A percentile compares a stretch with the other conserved stretches of the same genome.
Evolutionary conservation across 352 stramenopile species (phyloP).

Genomic region (Phytophthora multivora): DNA sequence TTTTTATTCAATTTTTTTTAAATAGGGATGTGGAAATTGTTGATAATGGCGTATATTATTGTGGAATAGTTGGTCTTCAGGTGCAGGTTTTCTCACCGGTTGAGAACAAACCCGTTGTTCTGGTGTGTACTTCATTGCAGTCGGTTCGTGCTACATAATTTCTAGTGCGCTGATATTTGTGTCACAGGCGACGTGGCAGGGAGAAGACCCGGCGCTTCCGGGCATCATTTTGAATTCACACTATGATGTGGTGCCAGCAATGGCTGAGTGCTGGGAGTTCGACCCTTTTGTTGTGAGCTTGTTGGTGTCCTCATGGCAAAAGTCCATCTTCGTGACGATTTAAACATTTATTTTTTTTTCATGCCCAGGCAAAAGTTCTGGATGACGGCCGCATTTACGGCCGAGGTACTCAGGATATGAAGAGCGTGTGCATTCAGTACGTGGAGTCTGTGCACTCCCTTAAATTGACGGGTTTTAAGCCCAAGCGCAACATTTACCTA

Average conservation of each 20-base stretch:
- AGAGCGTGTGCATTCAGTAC: slow-evolving; percentile 96
- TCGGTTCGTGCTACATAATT: not conserved
- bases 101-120: slow-evolving; percentile 87
- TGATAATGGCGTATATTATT: not conserved
- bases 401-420: slow-evolving; percentile 96
- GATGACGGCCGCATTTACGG: slow-evolving; percentile 94
- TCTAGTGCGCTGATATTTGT: not conserved
- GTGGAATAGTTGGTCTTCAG: slow-evolving; percentile 38
- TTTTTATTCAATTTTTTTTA: too few species aligned
- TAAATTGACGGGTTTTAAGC: slow-evolving; percentile 65
- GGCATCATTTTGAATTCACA: slow-evolving; percentile 95
- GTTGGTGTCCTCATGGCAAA: not conserved
- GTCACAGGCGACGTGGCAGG: slow-evolving; percentile 76
- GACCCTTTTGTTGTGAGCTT: slow-evolving; percentile 88
- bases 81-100: slow-evolving; percentile 64
- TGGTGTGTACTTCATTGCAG: slow-evolving; percentile 50
- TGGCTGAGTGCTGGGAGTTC: slow-evolving; percentile 88
- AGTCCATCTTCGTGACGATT: not conserved
- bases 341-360: slow-evolving; percentile 1
- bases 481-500: slow-evolving; percentile 90
- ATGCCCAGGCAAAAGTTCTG: slow-evolving; percentile 72
- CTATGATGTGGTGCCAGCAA: slow-evolving; percentile 96
- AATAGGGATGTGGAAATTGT: too few species aligned
- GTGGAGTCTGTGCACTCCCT: slow-evolving; percentile 89
- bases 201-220: slow-evolving; percentile 86